Percentiles rank a stretch among this genome's conserved stretches.
These are phyloP conservation scores for Trichocladium uniseriatum DNA, from an alignment of 495 filamentous ascomycete genomes.

Conservation along the genomic window DNA sequence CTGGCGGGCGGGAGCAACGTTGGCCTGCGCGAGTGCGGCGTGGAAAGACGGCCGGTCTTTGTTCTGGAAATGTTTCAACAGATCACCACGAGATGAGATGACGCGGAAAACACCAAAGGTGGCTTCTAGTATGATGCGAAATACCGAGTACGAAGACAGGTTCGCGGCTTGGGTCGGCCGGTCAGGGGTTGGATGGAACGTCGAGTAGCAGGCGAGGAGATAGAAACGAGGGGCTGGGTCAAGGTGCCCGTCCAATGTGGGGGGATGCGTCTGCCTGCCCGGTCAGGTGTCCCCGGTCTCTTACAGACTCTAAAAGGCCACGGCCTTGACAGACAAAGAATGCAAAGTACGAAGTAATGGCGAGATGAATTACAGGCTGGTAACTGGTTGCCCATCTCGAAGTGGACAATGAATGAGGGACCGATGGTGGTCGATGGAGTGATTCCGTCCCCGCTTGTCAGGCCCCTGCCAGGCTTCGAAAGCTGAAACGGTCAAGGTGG, in stretches of 20 bases:
- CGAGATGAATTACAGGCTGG: background rate
- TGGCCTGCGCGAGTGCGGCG: conserved; percentile 7
- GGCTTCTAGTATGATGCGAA: too few species aligned
- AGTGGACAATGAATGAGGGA: too few species aligned
- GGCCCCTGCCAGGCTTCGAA: background rate
- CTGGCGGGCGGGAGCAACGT: background rate
- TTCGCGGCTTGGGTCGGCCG: background rate
- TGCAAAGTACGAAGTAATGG: too few species aligned
- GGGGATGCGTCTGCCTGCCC: background rate
- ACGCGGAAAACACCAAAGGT: background rate
- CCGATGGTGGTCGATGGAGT: background rate
- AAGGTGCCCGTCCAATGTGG: background rate
- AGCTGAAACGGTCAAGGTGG: conserved; percentile 5
- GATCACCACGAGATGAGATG: background rate
- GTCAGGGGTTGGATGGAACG: conserved; percentile 12
- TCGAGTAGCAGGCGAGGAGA: background rate
- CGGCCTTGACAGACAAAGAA: background rate
- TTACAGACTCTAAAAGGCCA: background rate
- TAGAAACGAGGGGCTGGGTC: conserved; percentile 8
- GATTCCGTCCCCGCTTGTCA: background rate
- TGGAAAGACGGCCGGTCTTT: background rate
- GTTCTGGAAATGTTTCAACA: conserved; percentile 5
- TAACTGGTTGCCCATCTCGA: too few species aligned
- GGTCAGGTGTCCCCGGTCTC: background rate
- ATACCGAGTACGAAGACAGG: background rate